A percentile compares a stretch with the other conserved stretches of the same genome.
Evolutionary conservation across 495 filamentous ascomycete genomes (phyloP).

Genomic region (Evernia prunastri): DNA sequence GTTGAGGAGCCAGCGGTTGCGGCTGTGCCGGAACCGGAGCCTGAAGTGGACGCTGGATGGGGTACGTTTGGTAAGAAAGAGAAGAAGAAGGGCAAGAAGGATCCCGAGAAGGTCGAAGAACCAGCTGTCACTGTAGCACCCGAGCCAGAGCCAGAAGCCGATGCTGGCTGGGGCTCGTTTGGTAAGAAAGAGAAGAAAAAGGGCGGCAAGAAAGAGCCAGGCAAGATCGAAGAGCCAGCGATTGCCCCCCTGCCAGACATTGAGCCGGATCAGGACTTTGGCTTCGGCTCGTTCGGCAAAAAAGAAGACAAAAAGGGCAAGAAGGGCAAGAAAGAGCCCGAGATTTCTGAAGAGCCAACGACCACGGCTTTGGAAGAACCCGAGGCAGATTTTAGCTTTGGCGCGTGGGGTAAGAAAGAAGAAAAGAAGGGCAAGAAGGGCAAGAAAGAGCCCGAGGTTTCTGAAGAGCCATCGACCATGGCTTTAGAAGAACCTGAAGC

Average conservation of each 20-base stretch:
- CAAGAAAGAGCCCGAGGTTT: constrained; percentile 19
- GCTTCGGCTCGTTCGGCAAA: no score
- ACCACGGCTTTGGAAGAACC: constrained; percentile 1
- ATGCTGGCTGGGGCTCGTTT: constrained; percentile 17
- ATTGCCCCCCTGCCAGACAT: constrained; percentile 21
- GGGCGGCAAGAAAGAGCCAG: constrained; percentile 30
- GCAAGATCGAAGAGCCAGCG: constrained; percentile 14
- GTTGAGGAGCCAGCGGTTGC: constrained; percentile 21
- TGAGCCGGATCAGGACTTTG: constrained; percentile 12
- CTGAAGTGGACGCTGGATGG: constrained; percentile 22
- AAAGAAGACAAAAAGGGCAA: no score
- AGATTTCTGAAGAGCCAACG: no score
- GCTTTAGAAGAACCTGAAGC: constrained; percentile 5
- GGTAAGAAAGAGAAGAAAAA: constrained; percentile 25
- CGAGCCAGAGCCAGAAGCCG: constrained; percentile 16
- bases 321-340: no score
- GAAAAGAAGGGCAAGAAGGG: constrained; percentile 31
- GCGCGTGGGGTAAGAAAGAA: constrained; percentile 17
- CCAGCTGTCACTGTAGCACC: constrained; percentile 14
- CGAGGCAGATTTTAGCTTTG: constrained; percentile 8
- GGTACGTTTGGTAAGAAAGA: constrained; percentile 27
- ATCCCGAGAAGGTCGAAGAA: constrained; percentile 14
- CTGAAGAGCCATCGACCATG: constrained; percentile 10
- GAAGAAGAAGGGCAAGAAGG: constrained; percentile 30
- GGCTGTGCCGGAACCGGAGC: constrained; percentile 23